Evolutionary conservation across 371 early-diverging fungal genomes (phyloP), one percentile per base, ranked within the genome.

Genomic region (Nosema granulosis): DNA sequence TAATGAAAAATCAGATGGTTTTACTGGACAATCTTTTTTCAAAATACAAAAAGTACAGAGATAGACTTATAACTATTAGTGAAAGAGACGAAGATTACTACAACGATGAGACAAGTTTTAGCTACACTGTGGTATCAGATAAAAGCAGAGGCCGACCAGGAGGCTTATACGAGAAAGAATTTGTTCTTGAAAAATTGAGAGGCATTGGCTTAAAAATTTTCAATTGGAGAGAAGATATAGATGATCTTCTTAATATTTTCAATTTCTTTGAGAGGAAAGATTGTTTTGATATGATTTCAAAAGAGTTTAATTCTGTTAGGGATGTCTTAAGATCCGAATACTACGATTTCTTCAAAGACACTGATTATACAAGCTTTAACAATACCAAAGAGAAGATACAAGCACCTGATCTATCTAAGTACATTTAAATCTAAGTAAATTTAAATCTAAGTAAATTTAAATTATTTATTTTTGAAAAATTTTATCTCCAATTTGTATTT

Each of bases 401-500:
- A 54, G 56, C 51, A 34, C 69, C 69, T 11, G 69, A 69, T 35
- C 16, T 69, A 35, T 52, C 54, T n/a, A 69, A 54, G 34, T 69
- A 56, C 35, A 20, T 13, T 28, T 69, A 31, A 54, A 24, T 32
- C 6, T 20, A 12, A n/a, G 22, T 0, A 24, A 9, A 50, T 11
- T 6, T 1, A 20, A 0, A 16, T 49, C 1, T 49, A 2, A 28
- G 20, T 6, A 22, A 29, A 26, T 63, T n/a, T 34, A 43, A 9
- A 9, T 9, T 9, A 43, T 43, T 59, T 28, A 22, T 52, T 29
- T 68, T 51, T 52, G 54, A 77, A 74, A 59, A 61, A 71, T 61
- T 18, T 69, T 56, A 58, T 29, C 50, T 84, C 84, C 26, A 82
- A 58, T 35, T 49, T 66, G 43, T 80, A 78, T 69, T 80, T 80